Evolutionary conservation across 768 basidiomycete genomes (phyloP).

Genomic region (Auriscalpium orientale): DNA sequence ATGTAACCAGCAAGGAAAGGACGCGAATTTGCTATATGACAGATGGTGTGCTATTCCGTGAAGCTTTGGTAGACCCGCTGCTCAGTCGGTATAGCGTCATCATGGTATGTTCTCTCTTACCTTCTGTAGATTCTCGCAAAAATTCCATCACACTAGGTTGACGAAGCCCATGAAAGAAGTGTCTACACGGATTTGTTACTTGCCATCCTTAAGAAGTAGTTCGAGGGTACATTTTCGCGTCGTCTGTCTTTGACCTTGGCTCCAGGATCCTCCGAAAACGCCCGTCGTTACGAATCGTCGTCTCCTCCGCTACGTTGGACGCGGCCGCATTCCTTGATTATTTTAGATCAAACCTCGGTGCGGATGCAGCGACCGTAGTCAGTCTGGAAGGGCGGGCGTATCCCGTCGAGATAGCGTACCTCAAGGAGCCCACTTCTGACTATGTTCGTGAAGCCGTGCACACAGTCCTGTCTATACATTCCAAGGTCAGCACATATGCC

Average conservation of each 20-base stretch:
- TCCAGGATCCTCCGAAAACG: slow-evolving; percentile 85
- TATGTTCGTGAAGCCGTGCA: slow-evolving; percentile 80
- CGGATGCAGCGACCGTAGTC: slow-evolving; percentile 73
- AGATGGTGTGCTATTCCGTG: slow-evolving; percentile 96
- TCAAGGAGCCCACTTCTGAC: slow-evolving; percentile 68
- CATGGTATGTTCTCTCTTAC: slow-evolving; percentile 51
- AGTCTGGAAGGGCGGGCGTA: slow-evolving; percentile 92
- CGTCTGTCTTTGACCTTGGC: not conserved
- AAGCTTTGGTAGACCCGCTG: slow-evolving; percentile 86
- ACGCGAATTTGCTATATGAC: slow-evolving; percentile 95
- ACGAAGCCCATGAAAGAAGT: slow-evolving; percentile 95
- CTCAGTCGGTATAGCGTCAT: slow-evolving; percentile 90
- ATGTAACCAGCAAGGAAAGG: slow-evolving; percentile 73
- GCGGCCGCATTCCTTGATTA: slow-evolving; percentile 85
- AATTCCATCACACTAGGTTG: slow-evolving; percentile 52
- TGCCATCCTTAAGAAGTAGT: slow-evolving; percentile 88
- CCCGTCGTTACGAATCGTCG: slow-evolving; percentile 80
- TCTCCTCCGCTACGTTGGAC: slow-evolving; percentile 96
- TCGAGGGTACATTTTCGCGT: not conserved
- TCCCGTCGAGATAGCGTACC: slow-evolving; percentile 89
- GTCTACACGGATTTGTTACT: slow-evolving; percentile 93
- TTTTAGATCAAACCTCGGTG: slow-evolving; percentile 60
- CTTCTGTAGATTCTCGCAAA: not conserved
- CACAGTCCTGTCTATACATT: slow-evolving; percentile 74
- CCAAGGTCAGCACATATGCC: slow-evolving; percentile 43